Conservation (phyloP, 1,284 basidiomycete genomes). For the Neonothopanus nambi region DNA sequence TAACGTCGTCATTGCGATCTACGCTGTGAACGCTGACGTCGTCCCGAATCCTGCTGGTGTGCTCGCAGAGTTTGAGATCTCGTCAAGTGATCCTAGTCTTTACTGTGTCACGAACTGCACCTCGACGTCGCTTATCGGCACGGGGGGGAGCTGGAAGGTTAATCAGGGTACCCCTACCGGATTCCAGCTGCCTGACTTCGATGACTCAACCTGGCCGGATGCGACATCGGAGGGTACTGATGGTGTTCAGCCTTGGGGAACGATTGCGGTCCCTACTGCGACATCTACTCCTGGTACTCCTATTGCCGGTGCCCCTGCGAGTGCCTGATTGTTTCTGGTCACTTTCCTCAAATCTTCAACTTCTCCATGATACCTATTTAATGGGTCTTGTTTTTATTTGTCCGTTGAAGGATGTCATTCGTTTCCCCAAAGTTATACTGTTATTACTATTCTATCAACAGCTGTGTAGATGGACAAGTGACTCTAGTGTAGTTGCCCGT, state of each 20-base stretch:
- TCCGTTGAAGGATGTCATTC: too few species aligned
- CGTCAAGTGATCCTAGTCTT: slow-evolving; percentile 1
- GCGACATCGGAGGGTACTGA: slow-evolving; percentile 8
- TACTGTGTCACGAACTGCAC: slow-evolving; percentile 10
- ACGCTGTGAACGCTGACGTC: slow-evolving; percentile 11
- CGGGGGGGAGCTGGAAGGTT: slow-evolving; percentile 17
- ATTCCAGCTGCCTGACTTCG: slow-evolving; percentile 19
- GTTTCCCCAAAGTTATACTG: too few species aligned
- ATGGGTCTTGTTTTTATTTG: too few species aligned
- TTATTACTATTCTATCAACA: too few species aligned
- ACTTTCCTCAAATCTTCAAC: neutral
- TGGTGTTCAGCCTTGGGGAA: slow-evolving; percentile 4
- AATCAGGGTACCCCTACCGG: slow-evolving; percentile 13
- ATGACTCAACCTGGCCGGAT: slow-evolving; percentile 18
- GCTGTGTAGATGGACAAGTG: too few species aligned
- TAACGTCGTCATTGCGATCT: slow-evolving; percentile 18
- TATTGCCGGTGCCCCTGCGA: slow-evolving; percentile 7
- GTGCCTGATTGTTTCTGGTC: neutral
- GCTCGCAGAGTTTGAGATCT: slow-evolving; percentile 17
- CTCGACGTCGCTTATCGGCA: slow-evolving; percentile 12
- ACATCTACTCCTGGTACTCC: slow-evolving; percentile 2
- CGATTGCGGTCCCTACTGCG: neutral
- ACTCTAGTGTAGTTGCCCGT: too few species aligned
- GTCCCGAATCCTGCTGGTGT: slow-evolving; percentile 19
- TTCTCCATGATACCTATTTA: too few species aligned